These are phyloP conservation scores for Murraya paniculata DNA, from an alignment of 345 rosid species.

Conservation along the genomic window DNA sequence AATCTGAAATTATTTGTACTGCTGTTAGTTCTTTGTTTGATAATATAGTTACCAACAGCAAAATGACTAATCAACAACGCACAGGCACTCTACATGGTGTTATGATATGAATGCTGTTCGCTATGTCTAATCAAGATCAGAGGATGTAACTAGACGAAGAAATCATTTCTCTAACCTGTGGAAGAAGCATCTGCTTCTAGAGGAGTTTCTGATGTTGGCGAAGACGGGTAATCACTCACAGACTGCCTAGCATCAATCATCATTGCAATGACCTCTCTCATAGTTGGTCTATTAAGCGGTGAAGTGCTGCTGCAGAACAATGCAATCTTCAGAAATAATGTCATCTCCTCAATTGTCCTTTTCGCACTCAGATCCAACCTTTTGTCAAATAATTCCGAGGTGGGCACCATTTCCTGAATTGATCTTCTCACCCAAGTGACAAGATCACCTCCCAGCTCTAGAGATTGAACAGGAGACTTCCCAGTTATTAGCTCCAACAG, in stretches of 20 bases:
- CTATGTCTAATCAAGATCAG: not conserved
- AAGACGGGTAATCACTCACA: constrained; percentile 24
- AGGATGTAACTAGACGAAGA: not conserved
- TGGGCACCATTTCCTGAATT: constrained; percentile 41
- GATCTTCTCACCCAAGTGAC: constrained; percentile 75
- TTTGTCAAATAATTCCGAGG: constrained; percentile 48
- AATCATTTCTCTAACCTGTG: constrained; percentile 8
- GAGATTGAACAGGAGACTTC: constrained; percentile 69
- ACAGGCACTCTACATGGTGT: not conserved
- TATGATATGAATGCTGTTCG: not conserved
- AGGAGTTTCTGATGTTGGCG: constrained; percentile 47
- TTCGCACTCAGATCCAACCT: constrained; percentile 43
- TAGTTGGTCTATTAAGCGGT: constrained; percentile 63
- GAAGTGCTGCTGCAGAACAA: constrained; percentile 66
- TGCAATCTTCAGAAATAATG: constrained; percentile 66
- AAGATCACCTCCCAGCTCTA: constrained; percentile 82
- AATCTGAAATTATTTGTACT: not conserved
- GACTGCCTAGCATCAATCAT: constrained; percentile 53
- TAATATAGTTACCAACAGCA: not conserved
- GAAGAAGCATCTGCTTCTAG: constrained; percentile 23
- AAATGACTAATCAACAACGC: not conserved
- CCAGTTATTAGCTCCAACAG: constrained; percentile 66
- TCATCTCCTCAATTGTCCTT: constrained; percentile 53
- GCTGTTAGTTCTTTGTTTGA: not conserved
- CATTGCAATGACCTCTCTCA: constrained; percentile 79